A percentile compares a stretch with the other conserved stretches of the same genome.
phyloP scores from a whole-genome alignment of 768 basidiomycete genomes.

The Tulasnella sp. region DNA sequence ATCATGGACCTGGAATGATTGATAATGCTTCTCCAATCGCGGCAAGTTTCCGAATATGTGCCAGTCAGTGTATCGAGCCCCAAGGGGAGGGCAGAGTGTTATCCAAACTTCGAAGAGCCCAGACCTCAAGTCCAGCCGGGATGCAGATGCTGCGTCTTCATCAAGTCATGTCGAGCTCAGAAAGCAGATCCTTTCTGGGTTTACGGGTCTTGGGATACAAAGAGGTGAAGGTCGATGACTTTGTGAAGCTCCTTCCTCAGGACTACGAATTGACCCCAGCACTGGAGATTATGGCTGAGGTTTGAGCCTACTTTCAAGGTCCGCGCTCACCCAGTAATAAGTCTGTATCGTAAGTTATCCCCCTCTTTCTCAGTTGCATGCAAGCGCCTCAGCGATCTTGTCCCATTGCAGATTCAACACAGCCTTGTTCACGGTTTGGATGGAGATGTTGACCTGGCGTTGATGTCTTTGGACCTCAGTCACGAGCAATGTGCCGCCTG shows the following conservation, averaged over 20 bases:
- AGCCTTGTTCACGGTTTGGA: conserved; percentile 45
- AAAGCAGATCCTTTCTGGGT: too few species aligned
- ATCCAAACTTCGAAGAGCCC: not conserved
- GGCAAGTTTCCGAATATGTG: not conserved
- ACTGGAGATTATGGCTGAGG: conserved; percentile 18
- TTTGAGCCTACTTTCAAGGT: conserved; percentile 18
- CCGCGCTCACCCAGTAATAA: not conserved
- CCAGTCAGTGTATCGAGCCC: not conserved
- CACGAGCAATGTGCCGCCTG: conserved; percentile 39
- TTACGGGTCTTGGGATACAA: not conserved
- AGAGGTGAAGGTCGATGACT: conserved; percentile 30
- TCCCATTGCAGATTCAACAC: conserved; percentile 46
- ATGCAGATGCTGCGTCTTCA: not conserved
- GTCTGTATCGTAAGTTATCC: not conserved
- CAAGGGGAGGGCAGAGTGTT: not conserved
- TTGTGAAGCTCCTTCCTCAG: conserved; percentile 1
- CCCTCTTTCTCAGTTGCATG: conserved; percentile 36
- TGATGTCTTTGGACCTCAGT: conserved; percentile 42
- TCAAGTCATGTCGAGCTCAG: too few species aligned
- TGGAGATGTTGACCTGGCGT: conserved; percentile 33
- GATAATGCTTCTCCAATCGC: not conserved
- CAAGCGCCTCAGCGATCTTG: conserved; percentile 46
- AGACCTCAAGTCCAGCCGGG: not conserved
- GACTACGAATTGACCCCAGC: conserved; percentile 5
- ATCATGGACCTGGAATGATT: conserved; percentile 7